phyloP scores from a whole-genome alignment of 2,329 filamentous ascomycete genomes.

The Aspergillus fischeri region DNA sequence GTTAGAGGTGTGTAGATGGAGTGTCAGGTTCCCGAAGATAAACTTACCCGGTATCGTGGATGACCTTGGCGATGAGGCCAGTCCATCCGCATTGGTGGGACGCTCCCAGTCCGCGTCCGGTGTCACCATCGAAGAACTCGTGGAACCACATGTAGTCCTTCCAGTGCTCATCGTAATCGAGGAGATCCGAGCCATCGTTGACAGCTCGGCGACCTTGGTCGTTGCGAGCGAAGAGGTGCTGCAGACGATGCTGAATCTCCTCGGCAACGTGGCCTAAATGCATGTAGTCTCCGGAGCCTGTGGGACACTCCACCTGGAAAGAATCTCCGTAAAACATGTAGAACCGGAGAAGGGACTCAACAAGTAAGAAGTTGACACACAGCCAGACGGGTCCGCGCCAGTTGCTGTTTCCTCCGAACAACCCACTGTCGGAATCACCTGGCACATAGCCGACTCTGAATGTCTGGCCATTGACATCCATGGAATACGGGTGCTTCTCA shows the following conservation, averaged over 20 bases:
- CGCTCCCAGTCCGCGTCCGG: constrained; percentile 80
- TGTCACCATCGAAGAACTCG: constrained; percentile 95
- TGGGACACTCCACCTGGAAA: constrained; percentile 88
- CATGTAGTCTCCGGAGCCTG: constrained; percentile 90
- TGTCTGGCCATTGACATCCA: constrained; percentile 89
- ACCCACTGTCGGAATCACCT: constrained; percentile 90
- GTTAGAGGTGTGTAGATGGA: too few species aligned
- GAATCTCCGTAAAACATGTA: constrained; percentile 92
- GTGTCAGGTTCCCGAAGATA: not conserved
- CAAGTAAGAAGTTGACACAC: constrained; percentile 89
- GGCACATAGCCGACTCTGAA: constrained; percentile 88
- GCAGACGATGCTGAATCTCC: constrained; percentile 88
- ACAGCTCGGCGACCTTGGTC: constrained; percentile 85
- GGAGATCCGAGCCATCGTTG: constrained; percentile 76
- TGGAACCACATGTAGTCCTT: constrained; percentile 93
- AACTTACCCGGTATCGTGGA: constrained; percentile 90
- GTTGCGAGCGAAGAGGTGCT: constrained; percentile 81
- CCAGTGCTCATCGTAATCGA: constrained; percentile 92
- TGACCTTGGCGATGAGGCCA: constrained; percentile 90
- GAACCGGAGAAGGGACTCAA: constrained; percentile 92
- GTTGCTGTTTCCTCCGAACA: constrained; percentile 97
- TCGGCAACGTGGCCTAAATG: constrained; percentile 92
- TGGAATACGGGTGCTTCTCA: constrained; percentile 83
- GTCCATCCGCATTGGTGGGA: constrained; percentile 98
- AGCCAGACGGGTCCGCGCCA: constrained; percentile 97